A percentile compares a stretch with the other conserved stretches of the same genome.
phyloP scores from a whole-genome alignment of 352 stramenopile species.

The Phytopythium oedochilum region DNA sequence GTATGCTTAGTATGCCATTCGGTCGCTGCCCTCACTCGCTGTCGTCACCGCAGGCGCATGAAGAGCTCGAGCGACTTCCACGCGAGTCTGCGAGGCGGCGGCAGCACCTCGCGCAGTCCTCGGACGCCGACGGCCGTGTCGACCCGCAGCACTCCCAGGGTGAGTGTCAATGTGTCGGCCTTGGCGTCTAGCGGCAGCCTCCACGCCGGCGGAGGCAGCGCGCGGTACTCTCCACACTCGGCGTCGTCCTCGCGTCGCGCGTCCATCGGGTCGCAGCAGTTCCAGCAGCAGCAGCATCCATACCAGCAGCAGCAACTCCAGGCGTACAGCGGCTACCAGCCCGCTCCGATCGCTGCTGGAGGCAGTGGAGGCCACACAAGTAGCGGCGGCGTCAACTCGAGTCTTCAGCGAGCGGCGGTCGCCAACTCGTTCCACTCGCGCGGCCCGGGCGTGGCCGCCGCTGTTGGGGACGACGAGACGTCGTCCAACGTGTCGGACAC shows the following conservation, averaged over 20 bases:
- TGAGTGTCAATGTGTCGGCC: conserved; percentile 47
- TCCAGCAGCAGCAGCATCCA: conserved; percentile 18
- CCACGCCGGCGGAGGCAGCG: conserved; percentile 5
- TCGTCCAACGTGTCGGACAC: conserved; percentile 52
- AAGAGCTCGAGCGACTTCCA: conserved; percentile 31
- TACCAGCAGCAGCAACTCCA: not conserved
- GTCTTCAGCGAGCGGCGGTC: conserved; percentile 60
- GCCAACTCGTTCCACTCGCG: conserved; percentile 54
- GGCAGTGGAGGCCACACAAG: not conserved
- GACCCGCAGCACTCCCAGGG: conserved; percentile 13
- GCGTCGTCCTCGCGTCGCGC: conserved; percentile 16
- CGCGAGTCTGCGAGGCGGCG: conserved; percentile 17
- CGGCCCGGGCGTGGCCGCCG: not conserved
- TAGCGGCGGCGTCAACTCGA: conserved; percentile 2
- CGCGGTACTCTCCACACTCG: conserved; percentile 27
- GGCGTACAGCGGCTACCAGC: not conserved
- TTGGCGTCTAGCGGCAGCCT: conserved; percentile 20
- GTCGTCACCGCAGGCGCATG: conserved; percentile 9
- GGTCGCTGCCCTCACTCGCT: not conserved
- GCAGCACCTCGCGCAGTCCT: conserved; percentile 8
- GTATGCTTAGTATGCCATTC: not conserved
- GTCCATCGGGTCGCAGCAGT: conserved; percentile 19
- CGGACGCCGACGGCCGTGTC: conserved; percentile 5
- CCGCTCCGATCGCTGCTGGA: not conserved
- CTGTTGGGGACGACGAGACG: conserved; percentile 50